Percentiles rank a stretch among this genome's conserved stretches.
phyloP scores from a whole-genome alignment of 257 asterid species.

The Handroanthus guayacan region DNA sequence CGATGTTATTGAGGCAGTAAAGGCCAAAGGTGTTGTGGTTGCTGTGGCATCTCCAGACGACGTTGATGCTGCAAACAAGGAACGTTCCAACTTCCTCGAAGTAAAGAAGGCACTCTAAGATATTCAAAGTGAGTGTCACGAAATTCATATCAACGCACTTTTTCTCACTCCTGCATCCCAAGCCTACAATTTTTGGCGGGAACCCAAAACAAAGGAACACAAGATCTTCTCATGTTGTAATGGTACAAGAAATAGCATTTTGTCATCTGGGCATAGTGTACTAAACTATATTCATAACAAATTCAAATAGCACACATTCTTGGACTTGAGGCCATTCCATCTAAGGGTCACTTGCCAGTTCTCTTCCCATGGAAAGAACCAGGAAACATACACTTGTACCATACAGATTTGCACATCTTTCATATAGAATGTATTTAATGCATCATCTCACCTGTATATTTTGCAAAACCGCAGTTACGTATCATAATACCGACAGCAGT shows the following conservation, averaged over 20 bases:
- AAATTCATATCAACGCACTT: constrained; percentile 7
- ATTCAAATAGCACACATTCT: neutral
- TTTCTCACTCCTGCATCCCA: neutral
- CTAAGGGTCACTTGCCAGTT: neutral
- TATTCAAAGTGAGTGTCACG: constrained; percentile 19
- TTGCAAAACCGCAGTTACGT: neutral
- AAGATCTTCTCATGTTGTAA: neutral
- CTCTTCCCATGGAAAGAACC: constrained; percentile 3
- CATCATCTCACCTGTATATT: neutral
- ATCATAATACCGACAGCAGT: too few relatives aligned
- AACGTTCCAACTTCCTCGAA: constrained; percentile 67
- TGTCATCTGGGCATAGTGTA: neutral
- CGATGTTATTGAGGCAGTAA: constrained; percentile 69
- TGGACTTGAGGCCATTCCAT: neutral
- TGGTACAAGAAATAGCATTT: neutral
- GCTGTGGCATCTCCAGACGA: constrained; percentile 94
- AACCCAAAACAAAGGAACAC: neutral
- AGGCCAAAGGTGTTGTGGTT: constrained; percentile 82
- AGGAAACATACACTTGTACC: neutral
- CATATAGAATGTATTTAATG: neutral
- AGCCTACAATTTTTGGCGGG: neutral
- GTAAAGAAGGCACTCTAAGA: constrained; percentile 82
- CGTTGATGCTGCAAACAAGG: constrained; percentile 80
- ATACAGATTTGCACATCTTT: neutral
- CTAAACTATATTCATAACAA: neutral